These are phyloP conservation scores for Pestalotiopsis sp. DNA, from an alignment of 2,329 filamentous ascomycete species.

Conservation along the genomic window DNA sequence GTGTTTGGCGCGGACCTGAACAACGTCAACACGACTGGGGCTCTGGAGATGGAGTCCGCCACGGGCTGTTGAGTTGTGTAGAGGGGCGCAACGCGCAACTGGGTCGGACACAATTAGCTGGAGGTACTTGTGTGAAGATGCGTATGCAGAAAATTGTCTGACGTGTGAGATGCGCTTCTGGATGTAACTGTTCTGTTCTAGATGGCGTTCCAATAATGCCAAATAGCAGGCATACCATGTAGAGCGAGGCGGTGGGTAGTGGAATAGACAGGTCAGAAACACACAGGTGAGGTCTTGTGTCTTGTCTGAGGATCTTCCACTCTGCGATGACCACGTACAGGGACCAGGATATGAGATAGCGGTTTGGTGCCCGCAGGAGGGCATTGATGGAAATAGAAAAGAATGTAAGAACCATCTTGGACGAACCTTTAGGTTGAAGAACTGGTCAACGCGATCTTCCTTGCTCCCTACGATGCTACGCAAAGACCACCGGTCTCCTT, in stretches of 20 bases:
- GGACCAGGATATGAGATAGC: background rate
- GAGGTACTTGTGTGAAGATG: background rate
- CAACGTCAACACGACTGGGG: background rate
- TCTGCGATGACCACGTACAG: constrained; percentile 4
- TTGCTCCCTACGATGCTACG: background rate
- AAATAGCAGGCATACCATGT: background rate
- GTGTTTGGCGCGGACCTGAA: background rate
- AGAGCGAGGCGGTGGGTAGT: constrained; percentile 13
- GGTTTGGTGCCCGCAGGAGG: background rate
- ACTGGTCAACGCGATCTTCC: background rate
- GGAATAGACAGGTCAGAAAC: constrained; percentile 16
- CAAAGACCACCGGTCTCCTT: background rate
- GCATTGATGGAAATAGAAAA: background rate
- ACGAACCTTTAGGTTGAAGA: background rate
- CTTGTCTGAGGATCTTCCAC: constrained; percentile 6
- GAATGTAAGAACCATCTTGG: background rate
- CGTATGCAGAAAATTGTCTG: background rate
- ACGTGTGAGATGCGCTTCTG: background rate
- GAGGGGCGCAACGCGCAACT: constrained; percentile 3
- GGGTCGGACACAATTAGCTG: constrained; percentile 2
- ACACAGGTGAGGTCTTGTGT: constrained; percentile 9
- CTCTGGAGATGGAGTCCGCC: background rate
- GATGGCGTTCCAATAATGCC: constrained; percentile 3
- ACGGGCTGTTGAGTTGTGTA: background rate
- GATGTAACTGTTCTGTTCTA: background rate